These are phyloP conservation scores for Nephelium lappaceum DNA, from an alignment of 345 rosid species.

Conservation along the genomic window DNA sequence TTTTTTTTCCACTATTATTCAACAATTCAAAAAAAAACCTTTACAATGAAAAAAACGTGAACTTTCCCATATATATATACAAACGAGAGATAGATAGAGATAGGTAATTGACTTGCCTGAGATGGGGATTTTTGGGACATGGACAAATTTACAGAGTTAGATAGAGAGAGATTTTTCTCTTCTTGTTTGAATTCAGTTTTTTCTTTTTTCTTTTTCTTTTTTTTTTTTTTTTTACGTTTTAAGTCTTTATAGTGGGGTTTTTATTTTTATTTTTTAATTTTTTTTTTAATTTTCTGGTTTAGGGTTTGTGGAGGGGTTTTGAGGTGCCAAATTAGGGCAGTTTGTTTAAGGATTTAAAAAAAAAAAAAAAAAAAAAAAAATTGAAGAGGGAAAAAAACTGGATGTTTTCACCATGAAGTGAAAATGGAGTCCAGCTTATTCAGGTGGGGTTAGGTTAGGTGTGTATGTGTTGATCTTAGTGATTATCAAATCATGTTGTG, in stretches of 20 bases:
- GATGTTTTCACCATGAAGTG: no score
- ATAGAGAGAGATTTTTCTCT: neutral
- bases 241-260: neutral
- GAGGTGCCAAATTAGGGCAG: constrained; percentile 10
- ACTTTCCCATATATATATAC: neutral
- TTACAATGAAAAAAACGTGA: neutral
- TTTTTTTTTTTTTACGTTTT: no score
- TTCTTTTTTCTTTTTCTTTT: neutral
- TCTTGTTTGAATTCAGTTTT: neutral
- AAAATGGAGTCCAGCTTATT: no score
- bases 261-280: neutral
- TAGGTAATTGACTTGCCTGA: constrained; percentile 34
- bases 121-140: constrained; percentile 35
- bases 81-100: neutral
- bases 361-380: no score
- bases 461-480: no score
- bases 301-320: constrained; percentile 14
- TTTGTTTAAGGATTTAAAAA: no score
- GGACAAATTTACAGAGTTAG: constrained; percentile 4
- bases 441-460: no score
- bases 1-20: neutral
- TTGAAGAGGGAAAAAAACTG: no score
- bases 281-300: neutral
- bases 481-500: no score
- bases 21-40: neutral